These are phyloP conservation scores for Penicillium sp. DNA, from an alignment of 2,329 filamentous ascomycete genomes.

Conservation along the genomic window DNA sequence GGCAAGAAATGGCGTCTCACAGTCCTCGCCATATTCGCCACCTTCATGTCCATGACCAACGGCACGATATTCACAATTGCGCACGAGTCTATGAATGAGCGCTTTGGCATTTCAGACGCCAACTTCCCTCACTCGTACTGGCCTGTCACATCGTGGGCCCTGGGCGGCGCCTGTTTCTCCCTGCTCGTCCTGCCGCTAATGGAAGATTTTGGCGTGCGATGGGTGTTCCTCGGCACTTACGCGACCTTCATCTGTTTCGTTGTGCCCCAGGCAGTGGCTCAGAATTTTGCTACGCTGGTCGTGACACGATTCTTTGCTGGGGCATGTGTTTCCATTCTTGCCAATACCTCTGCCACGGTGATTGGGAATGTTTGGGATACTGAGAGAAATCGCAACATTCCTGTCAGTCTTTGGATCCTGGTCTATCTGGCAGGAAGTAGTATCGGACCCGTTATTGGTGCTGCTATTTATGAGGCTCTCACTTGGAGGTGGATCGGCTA, in stretches of 20 bases:
- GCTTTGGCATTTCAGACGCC: conserved; percentile 31
- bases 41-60: conserved; percentile 37
- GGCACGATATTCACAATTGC: conserved; percentile 42
- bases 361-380: conserved; percentile 36
- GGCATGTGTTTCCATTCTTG: conserved; percentile 41
- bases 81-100: conserved; percentile 37
- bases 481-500: conserved; percentile 43
- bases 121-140: conserved; percentile 35
- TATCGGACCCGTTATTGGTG: conserved; percentile 48
- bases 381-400: conserved; percentile 37
- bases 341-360: conserved; percentile 35
- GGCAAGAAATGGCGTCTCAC: conserved; percentile 39
- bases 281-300: conserved; percentile 48
- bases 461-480: conserved; percentile 30
- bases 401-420: conserved; percentile 45
- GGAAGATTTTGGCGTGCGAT: conserved; percentile 44
- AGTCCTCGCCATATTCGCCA: conserved; percentile 29
- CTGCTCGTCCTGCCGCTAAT: conserved; percentile 35
- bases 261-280: conserved; percentile 45
- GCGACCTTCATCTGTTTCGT: conserved; percentile 43
- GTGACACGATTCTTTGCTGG: conserved; percentile 48
- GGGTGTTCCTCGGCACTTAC: conserved; percentile 42
- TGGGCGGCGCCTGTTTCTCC: conserved; percentile 30
- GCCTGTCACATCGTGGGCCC: conserved; percentile 35
- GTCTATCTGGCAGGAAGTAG: conserved; percentile 44